Percentiles rank a stretch among this genome's conserved stretches.
phyloP scores from a whole-genome alignment of 495 filamentous ascomycete species.

The Neurospora sp. region DNA sequence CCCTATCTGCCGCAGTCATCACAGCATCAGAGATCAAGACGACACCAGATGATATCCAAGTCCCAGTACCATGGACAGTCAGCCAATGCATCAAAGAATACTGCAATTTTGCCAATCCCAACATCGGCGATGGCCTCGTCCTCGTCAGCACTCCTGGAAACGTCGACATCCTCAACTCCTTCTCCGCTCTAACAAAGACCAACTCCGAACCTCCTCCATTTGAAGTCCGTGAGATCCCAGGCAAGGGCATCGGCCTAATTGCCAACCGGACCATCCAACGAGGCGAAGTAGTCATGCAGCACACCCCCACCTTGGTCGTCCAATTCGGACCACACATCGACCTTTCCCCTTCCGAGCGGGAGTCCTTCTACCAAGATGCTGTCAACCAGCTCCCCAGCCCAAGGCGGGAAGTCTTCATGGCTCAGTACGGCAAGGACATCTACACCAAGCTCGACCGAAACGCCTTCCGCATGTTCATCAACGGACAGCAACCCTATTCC shows the following conservation, averaged over 20 bases:
- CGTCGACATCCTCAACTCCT: slow-evolving; percentile 13
- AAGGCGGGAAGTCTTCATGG: slow-evolving; percentile 15
- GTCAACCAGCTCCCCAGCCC: slow-evolving; percentile 17
- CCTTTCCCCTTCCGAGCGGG: slow-evolving; percentile 9
- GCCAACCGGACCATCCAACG: slow-evolving; percentile 27
- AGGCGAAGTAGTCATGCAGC: slow-evolving; percentile 30
- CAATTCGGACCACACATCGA: slow-evolving; percentile 19
- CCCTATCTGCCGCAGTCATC: neutral
- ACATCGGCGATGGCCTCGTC: slow-evolving; percentile 19
- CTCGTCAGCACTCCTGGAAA: slow-evolving; percentile 23
- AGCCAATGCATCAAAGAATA: slow-evolving; percentile 25
- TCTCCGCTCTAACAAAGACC: neutral
- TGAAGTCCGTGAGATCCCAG: slow-evolving; percentile 19
- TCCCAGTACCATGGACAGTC: slow-evolving; percentile 21
- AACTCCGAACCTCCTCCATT: slow-evolving; percentile 11
- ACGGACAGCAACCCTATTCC: slow-evolving; percentile 14
- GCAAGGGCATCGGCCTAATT: slow-evolving; percentile 31
- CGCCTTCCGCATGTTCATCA: slow-evolving; percentile 29
- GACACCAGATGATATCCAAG: neutral
- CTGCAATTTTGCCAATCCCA: slow-evolving; percentile 25
- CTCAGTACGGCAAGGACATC: slow-evolving; percentile 24
- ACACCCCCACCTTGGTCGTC: slow-evolving; percentile 21
- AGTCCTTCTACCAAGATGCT: slow-evolving; percentile 21
- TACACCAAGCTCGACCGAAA: slow-evolving; percentile 30
- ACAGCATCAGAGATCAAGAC: neutral